phyloP scores from a whole-genome alignment of 2,329 filamentous ascomycete genomes.

The Penicillium expansum region DNA sequence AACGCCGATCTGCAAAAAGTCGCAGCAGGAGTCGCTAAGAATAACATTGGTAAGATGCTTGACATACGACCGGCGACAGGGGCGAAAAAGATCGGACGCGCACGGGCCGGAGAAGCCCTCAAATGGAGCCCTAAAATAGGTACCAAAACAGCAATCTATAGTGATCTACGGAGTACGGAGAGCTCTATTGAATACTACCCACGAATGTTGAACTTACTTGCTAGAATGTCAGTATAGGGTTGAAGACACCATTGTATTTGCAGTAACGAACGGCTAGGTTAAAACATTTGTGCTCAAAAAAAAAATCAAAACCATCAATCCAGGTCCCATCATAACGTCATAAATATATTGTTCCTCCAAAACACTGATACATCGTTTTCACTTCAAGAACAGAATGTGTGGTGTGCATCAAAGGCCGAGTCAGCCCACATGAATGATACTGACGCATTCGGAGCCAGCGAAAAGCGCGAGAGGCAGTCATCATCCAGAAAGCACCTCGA shows the following conservation, averaged over 20 bases:
- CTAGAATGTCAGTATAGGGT: too few species aligned
- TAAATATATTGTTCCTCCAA: conserved; percentile 18
- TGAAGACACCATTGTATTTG: background rate
- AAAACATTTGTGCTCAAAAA: conserved; percentile 14
- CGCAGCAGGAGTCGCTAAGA: conserved; percentile 14
- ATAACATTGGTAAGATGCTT: conserved; percentile 27
- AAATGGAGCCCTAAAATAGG: conserved; percentile 20
- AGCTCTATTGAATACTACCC: too few species aligned
- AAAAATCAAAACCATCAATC: conserved; percentile 19
- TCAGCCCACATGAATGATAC: too few species aligned
- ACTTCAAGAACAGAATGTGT: background rate
- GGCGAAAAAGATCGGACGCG: conserved; percentile 23
- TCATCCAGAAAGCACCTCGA: background rate
- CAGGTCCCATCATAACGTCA: conserved; percentile 21
- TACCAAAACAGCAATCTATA: conserved; percentile 1
- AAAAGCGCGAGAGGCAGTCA: background rate
- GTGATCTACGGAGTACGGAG: conserved; percentile 1
- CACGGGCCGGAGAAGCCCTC: conserved; percentile 34
- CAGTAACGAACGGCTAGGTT: conserved; percentile 22
- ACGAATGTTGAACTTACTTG: too few species aligned
- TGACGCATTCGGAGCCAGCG: background rate
- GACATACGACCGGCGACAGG: conserved; percentile 10
- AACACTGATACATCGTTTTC: conserved; percentile 7
- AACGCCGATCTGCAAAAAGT: conserved; percentile 21
- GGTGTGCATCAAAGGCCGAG: background rate